Evolutionary conservation across 108 stramenopile genomes (phyloP).

Genomic region (Discostella pseudostelligera): DNA sequence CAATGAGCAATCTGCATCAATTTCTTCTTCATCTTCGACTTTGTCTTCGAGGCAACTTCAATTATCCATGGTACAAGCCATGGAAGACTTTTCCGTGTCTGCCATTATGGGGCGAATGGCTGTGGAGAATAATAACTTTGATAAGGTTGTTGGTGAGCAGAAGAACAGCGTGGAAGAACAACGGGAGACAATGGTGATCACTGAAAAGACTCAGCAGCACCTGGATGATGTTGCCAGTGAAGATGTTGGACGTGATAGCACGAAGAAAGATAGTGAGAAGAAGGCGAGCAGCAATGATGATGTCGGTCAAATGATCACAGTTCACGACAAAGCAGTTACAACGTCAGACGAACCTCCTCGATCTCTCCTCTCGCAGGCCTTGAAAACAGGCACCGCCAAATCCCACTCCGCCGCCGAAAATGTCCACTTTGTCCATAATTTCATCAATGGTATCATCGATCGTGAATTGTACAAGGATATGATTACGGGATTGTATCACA

Average conservation of each 20-base stretch:
- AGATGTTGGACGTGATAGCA: too few relatives aligned
- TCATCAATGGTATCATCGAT: slow-evolving; percentile 80
- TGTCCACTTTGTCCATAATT: slow-evolving; percentile 88
- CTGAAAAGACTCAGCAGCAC: too few relatives aligned
- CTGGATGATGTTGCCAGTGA: too few relatives aligned
- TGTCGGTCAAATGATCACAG: too few relatives aligned
- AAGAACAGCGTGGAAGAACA: not conserved
- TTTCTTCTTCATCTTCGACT: too few relatives aligned
- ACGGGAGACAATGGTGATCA: slow-evolving; percentile 1
- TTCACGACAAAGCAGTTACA: not conserved
- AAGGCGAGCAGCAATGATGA: too few relatives aligned
- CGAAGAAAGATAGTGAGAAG: too few relatives aligned
- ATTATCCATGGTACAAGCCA: slow-evolving; percentile 32
- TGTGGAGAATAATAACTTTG: slow-evolving; percentile 11
- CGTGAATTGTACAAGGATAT: slow-evolving; percentile 63
- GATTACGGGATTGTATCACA: slow-evolving; percentile 63
- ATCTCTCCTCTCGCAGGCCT: slow-evolving; percentile 56
- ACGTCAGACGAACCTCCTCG: not conserved
- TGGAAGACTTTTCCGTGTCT: slow-evolving; percentile 66
- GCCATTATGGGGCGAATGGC: slow-evolving; percentile 66
- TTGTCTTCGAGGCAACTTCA: too few relatives aligned
- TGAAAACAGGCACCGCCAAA: slow-evolving; percentile 80
- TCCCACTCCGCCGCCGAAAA: slow-evolving; percentile 86
- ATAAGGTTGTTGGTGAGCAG: slow-evolving; percentile 13
- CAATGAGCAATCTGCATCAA: too few relatives aligned